Evolutionary conservation across 225 moss, liverwort and hornwort genomes (phyloP).

Genomic region (Bryum argenteum): DNA sequence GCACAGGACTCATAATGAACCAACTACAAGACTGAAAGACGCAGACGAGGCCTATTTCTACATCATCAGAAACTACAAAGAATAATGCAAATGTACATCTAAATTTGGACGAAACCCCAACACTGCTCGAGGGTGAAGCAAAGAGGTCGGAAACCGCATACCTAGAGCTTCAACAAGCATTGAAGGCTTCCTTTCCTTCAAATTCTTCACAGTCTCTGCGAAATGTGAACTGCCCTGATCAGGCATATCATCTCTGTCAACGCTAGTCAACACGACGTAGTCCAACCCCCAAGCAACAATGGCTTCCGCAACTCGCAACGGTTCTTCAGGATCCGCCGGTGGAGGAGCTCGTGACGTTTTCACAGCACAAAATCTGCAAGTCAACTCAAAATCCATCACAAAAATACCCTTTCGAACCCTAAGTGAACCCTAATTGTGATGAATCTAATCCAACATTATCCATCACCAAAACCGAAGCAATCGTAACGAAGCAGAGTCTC

Average conservation of each 20-base stretch:
- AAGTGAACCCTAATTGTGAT: background rate
- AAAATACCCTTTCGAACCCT: background rate
- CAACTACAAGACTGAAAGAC: background rate
- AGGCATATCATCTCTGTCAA: conserved; percentile 90
- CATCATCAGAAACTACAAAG: background rate
- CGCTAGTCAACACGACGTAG: conserved; percentile 95
- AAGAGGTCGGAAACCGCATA: conserved; percentile 30
- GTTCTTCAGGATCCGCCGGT: conserved; percentile 90
- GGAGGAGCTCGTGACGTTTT: conserved; percentile 95
- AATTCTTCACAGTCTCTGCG: conserved; percentile 81
- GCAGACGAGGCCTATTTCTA: background rate
- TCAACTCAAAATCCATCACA: background rate
- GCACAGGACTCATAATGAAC: background rate
- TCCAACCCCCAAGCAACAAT: conserved; percentile 98
- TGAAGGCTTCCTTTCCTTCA: conserved; percentile 83
- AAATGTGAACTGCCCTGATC: conserved; percentile 98
- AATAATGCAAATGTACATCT: background rate
- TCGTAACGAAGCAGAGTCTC: too few species aligned
- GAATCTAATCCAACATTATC: too few species aligned
- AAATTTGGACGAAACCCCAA: background rate
- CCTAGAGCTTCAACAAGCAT: conserved; percentile 99
- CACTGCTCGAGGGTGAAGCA: background rate
- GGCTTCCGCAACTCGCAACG: conserved; percentile 82
- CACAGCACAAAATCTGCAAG: conserved; percentile 92
- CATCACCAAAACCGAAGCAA: too few species aligned